Conservation (phyloP, 2,329 filamentous ascomycete genomes). For the Nemania diffusa region DNA sequence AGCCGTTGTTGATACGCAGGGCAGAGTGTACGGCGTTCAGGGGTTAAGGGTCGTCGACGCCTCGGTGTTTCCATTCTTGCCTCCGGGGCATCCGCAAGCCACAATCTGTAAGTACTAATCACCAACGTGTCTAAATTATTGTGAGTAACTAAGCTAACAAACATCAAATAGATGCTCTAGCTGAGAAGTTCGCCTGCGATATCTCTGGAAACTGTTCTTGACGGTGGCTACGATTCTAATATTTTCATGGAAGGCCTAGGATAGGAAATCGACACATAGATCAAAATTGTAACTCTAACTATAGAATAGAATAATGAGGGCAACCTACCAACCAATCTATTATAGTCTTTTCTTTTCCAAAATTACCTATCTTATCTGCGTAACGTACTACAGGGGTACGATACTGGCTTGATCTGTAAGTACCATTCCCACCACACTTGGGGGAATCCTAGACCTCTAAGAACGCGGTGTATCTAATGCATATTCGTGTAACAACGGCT, state of each 20-base stretch:
- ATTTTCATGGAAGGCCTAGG: not conserved
- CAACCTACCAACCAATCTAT: not conserved
- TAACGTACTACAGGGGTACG: no score
- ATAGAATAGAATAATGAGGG: not conserved
- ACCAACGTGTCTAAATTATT: not conserved
- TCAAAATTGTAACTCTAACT: not conserved
- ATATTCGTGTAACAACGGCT: slow-evolving; percentile 6
- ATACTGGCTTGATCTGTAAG: no score
- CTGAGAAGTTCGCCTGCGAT: slow-evolving; percentile 19
- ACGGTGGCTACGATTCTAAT: not conserved
- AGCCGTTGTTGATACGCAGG: slow-evolving; percentile 36
- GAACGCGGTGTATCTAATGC: slow-evolving; percentile 6
- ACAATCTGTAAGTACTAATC: slow-evolving; percentile 4
- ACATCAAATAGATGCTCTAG: slow-evolving; percentile 10
- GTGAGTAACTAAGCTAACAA: not conserved
- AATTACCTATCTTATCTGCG: not conserved
- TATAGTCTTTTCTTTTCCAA: not conserved
- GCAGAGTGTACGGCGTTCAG: slow-evolving; percentile 36
- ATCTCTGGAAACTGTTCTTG: not conserved
- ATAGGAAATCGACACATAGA: not conserved
- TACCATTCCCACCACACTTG: no score
- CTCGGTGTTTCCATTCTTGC: slow-evolving; percentile 41
- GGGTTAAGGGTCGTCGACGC: slow-evolving; percentile 43
- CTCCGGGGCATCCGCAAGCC: slow-evolving; percentile 23
- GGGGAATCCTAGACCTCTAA: slow-evolving; percentile 3